Conservation (phyloP, 2,329 filamentous ascomycete species). For the Exophiala oligosperma region DNA sequence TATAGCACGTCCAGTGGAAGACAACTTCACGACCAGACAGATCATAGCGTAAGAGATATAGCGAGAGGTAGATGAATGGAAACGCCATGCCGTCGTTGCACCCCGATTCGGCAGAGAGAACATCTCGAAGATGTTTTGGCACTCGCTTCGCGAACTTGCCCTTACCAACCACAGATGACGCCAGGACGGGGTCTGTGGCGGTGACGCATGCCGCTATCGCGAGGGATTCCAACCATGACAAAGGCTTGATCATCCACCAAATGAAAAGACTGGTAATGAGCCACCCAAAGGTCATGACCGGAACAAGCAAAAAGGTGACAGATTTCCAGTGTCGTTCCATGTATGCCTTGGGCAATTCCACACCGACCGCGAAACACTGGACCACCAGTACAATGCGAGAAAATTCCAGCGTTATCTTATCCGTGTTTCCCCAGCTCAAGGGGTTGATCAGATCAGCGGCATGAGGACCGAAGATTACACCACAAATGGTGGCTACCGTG, state of each 20-base stretch:
- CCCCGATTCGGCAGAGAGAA: constrained; percentile 93
- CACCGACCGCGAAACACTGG: constrained; percentile 72
- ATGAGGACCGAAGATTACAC: constrained; percentile 70
- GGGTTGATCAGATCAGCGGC: constrained; percentile 65
- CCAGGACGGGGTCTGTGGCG: constrained; percentile 93
- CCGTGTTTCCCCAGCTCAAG: constrained; percentile 63
- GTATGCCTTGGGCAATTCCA: constrained; percentile 71
- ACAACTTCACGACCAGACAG: constrained; percentile 67
- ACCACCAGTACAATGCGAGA: constrained; percentile 71
- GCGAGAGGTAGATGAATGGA: constrained; percentile 88
- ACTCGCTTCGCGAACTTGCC: constrained; percentile 98
- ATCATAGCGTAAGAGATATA: constrained; percentile 85
- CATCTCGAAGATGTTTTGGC: constrained; percentile 92
- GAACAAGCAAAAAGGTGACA: constrained; percentile 80
- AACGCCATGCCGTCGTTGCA: constrained; percentile 99
- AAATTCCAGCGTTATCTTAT: constrained; percentile 68
- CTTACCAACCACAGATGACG: constrained; percentile 96
- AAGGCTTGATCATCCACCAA: constrained; percentile 79
- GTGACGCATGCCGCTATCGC: constrained; percentile 90
- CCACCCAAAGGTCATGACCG: constrained; percentile 95
- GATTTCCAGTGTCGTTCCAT: constrained; percentile 99
- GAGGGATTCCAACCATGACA: constrained; percentile 88
- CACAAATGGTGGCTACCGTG: constrained; percentile 76
- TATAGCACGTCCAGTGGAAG: constrained; percentile 85
- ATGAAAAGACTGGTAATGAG: constrained; percentile 84